phyloP scores from a whole-genome alignment of 2,329 filamentous ascomycete genomes.

The Aureobasidium sp. region DNA sequence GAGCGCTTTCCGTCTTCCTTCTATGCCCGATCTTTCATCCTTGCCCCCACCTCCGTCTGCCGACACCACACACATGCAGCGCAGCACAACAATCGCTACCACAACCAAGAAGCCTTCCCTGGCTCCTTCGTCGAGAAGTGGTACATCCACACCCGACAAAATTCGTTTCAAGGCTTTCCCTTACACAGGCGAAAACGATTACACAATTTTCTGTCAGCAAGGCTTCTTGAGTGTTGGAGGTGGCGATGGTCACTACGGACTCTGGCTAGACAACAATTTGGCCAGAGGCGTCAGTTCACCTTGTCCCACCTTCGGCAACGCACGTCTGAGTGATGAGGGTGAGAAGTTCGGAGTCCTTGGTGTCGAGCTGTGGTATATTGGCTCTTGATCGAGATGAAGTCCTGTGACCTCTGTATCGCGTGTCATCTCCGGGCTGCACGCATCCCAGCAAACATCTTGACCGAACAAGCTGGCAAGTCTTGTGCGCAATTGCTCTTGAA shows the following conservation, averaged over 20 bases:
- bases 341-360: conserved; percentile 85
- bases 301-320: conserved; percentile 91
- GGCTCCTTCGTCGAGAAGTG: conserved; percentile 24
- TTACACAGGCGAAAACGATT: conserved; percentile 93
- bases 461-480: neutral
- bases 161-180: conserved; percentile 97
- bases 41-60: conserved; percentile 63
- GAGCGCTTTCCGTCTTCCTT: conserved; percentile 61
- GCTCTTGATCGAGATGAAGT: conserved; percentile 32
- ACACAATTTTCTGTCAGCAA: conserved; percentile 86
- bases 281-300: conserved; percentile 74
- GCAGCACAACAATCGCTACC: conserved; percentile 50
- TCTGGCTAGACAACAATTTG: conserved; percentile 85
- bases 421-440: neutral
- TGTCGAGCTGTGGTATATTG: conserved; percentile 90
- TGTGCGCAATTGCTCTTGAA: neutral
- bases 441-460: neutral
- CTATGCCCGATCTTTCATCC: conserved; percentile 42
- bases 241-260: conserved; percentile 76
- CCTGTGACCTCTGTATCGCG: neutral
- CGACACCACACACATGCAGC: conserved; percentile 53
- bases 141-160: conserved; percentile 55
- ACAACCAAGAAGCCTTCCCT: conserved; percentile 19
- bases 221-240: conserved; percentile 81
- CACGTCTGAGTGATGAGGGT: conserved; percentile 85